Conservation (phyloP, 2,329 filamentous ascomycete species). For the Penicillium sp. region DNA sequence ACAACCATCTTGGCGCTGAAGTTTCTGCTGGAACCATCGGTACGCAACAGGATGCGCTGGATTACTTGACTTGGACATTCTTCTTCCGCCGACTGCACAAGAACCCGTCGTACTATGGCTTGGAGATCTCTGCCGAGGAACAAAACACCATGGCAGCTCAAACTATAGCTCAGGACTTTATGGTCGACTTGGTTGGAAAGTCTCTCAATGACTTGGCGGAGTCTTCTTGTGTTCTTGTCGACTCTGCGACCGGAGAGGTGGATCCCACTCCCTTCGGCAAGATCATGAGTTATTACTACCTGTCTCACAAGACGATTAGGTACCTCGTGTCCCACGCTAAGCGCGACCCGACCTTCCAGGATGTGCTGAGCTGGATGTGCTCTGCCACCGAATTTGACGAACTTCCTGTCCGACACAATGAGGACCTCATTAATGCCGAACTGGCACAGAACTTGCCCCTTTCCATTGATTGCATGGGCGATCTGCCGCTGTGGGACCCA, state of each 20-base stretch:
- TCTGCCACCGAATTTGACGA: conserved; percentile 95
- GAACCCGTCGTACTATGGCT: conserved; percentile 96
- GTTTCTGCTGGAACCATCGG: conserved; percentile 89
- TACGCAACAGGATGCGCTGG: conserved; percentile 94
- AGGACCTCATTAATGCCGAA: conserved; percentile 94
- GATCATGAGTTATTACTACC: conserved; percentile 99
- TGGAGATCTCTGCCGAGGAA: conserved; percentile 89
- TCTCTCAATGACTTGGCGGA: conserved; percentile 79
- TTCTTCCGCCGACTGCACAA: conserved; percentile 98
- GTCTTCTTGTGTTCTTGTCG: conserved; percentile 80
- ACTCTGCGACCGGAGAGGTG: conserved; percentile 78
- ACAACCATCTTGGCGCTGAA: conserved; percentile 95
- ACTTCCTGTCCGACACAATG: conserved; percentile 94
- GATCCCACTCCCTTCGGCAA: conserved; percentile 90
- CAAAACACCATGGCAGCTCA: conserved; percentile 87
- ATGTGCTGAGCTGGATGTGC: conserved; percentile 90
- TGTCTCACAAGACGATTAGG: conserved; percentile 91
- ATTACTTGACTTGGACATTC: conserved; percentile 99
- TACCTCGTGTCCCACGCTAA: conserved; percentile 77
- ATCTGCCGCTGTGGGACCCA: conserved; percentile 93
- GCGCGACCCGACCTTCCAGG: conserved; percentile 72
- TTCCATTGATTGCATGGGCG: conserved; percentile 59
- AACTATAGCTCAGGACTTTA: conserved; percentile 86
- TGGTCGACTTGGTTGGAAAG: conserved; percentile 87
- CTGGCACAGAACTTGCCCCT: conserved; percentile 81